phyloP scores from a whole-genome alignment of 2,329 filamentous ascomycete genomes.

The Penicillium sp. region DNA sequence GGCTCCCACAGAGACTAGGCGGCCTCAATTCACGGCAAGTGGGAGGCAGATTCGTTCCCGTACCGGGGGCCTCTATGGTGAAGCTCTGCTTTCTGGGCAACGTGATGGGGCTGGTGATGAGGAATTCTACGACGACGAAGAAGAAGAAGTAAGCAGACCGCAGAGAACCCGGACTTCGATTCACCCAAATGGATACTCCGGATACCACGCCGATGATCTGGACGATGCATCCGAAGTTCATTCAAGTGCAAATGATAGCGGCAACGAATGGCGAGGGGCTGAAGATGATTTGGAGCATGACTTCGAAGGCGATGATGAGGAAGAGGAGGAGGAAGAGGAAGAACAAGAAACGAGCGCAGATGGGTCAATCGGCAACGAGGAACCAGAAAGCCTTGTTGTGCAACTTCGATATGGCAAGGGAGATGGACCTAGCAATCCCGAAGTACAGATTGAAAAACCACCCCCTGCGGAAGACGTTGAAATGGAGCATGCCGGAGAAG shows the following conservation, averaged over 20 bases:
- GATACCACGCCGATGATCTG: conserved; percentile 62
- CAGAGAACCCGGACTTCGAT: conserved; percentile 39
- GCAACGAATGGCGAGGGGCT: conserved; percentile 70
- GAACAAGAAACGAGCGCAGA: conserved; percentile 41
- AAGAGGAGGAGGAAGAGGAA: conserved; percentile 40
- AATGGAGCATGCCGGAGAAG: conserved; percentile 12
- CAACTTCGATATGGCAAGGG: conserved; percentile 58
- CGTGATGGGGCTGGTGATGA: conserved; percentile 43
- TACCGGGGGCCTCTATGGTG: conserved; percentile 56
- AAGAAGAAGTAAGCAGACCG: conserved; percentile 41
- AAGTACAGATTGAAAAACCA: conserved; percentile 20
- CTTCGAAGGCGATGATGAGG: conserved; percentile 56
- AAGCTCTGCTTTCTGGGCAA: conserved; percentile 57
- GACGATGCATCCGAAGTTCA: conserved; percentile 65
- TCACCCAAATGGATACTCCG: conserved; percentile 40
- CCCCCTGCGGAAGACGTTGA: conserved; percentile 17
- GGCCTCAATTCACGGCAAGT: conserved; percentile 72
- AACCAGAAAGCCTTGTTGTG: conserved; percentile 68
- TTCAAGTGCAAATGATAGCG: conserved; percentile 56
- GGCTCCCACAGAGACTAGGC: conserved; percentile 67
- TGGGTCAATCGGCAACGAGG: conserved; percentile 49
- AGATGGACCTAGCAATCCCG: conserved; percentile 20
- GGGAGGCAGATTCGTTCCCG: conserved; percentile 71
- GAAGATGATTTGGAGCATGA: conserved; percentile 71
- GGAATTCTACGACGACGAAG: conserved; percentile 40